Evolutionary conservation across 805 yeast species (phyloP).

Genomic region (Candida tibetensis): DNA sequence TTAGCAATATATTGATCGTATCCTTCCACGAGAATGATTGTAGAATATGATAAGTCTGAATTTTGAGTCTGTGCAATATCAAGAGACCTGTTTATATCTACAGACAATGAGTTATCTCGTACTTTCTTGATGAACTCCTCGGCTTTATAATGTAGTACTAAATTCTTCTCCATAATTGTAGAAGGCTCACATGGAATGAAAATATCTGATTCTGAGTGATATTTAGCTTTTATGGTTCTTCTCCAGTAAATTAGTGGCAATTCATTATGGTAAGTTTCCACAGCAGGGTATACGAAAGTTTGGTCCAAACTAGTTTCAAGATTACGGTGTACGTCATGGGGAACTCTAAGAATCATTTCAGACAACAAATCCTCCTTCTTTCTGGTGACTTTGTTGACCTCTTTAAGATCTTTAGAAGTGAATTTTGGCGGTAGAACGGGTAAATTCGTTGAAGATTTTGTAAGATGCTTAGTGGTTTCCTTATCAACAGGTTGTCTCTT

Average conservation of each 20-base stretch:
- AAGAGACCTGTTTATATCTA: slow-evolving; percentile 6
- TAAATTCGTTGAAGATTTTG: neutral
- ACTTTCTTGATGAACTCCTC: slow-evolving; percentile 35
- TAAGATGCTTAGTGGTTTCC: neutral
- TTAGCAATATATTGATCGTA: slow-evolving; percentile 45
- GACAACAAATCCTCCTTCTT: slow-evolving; percentile 49
- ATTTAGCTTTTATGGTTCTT: slow-evolving; percentile 47
- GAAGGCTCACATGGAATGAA: slow-evolving; percentile 52
- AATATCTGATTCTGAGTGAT: slow-evolving; percentile 46
- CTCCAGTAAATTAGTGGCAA: slow-evolving; percentile 52
- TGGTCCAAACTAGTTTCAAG: slow-evolving; percentile 23
- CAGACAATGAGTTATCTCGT: slow-evolving; percentile 10
- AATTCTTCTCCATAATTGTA: slow-evolving; percentile 41
- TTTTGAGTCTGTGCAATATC: slow-evolving; percentile 17
- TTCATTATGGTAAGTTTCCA: slow-evolving; percentile 20
- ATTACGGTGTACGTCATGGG: slow-evolving; percentile 21
- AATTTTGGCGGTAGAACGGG: slow-evolving; percentile 7
- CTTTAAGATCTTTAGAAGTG: slow-evolving; percentile 29
- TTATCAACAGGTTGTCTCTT: neutral
- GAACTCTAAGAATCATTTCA: slow-evolving; percentile 49
- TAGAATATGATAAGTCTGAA: slow-evolving; percentile 19
- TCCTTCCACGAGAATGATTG: slow-evolving; percentile 49
- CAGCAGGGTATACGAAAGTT: slow-evolving; percentile 19
- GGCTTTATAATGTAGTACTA: slow-evolving; percentile 47
- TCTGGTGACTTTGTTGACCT: slow-evolving; percentile 36